Evolutionary conservation across 257 asterid genomes (phyloP).

Genomic region (Solanum clarkiae): DNA sequence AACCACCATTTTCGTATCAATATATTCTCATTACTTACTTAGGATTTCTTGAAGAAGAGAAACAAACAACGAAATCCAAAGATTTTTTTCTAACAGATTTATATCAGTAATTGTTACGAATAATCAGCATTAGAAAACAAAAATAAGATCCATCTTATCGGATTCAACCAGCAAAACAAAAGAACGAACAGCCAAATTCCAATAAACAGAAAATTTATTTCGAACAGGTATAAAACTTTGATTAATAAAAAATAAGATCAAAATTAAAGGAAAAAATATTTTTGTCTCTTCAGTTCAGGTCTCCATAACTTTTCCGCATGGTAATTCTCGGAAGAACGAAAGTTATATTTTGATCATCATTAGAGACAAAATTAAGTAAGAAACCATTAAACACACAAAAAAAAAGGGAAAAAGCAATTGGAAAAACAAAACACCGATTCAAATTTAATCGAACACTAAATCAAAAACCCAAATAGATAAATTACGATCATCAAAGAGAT

Average conservation of each 20-base stretch:
- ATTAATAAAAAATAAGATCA: too few relatives aligned
- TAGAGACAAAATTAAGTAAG: constrained; percentile 3
- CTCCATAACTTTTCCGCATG: constrained; percentile 45
- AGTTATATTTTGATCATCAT: constrained; percentile 32
- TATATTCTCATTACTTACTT: too few relatives aligned
- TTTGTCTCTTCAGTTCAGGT: constrained; percentile 52
- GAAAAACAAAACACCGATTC: neutral
- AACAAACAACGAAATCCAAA: neutral
- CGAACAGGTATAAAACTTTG: too few relatives aligned
- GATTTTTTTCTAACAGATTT: neutral
- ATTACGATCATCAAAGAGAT: neutral
- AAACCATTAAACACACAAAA: neutral
- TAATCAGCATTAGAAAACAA: neutral
- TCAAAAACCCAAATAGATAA: neutral
- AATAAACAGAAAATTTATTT: neutral
- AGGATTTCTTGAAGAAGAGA: too few relatives aligned
- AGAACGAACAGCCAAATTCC: neutral
- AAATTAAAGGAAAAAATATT: too few relatives aligned
- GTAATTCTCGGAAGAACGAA: constrained; percentile 49
- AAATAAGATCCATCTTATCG: neutral
- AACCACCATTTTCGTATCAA: neutral
- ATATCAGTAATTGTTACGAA: neutral
- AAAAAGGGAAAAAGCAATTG: neutral
- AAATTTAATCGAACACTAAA: neutral
- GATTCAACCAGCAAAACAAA: neutral